These are phyloP conservation scores for Erigeron philadelphicus DNA, from an alignment of 140 eudicot species.

Conservation along the genomic window DNA sequence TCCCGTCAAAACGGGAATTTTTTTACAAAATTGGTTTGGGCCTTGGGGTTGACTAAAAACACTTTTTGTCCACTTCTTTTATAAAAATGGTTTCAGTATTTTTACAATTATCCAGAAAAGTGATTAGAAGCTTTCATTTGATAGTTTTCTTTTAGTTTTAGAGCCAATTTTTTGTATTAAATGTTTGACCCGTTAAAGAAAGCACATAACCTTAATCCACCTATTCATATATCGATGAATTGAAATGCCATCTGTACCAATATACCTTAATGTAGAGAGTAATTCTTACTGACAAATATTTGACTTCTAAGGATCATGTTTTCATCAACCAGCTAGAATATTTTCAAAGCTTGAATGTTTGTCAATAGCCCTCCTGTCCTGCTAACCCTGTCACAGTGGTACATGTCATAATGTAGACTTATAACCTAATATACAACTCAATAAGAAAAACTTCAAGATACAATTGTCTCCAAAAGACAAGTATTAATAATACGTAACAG, in stretches of 20 bases:
- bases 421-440: background rate
- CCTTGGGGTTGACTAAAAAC: too few species aligned
- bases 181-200: background rate
- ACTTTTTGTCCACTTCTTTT: too few species aligned
- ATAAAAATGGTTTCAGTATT: too few species aligned
- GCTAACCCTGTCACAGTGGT: conserved; percentile 62
- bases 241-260: background rate
- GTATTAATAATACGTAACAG: background rate
- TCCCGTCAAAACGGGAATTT: background rate
- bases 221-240: background rate
- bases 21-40: too few species aligned
- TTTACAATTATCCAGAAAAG: too few species aligned
- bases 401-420: background rate
- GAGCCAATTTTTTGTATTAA: background rate
- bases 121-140: too few species aligned
- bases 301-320: conserved; percentile 78
- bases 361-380: conserved; percentile 73
- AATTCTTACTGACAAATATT: conserved; percentile 53
- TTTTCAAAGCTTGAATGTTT: conserved; percentile 77
- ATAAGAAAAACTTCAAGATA: background rate
- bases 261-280: background rate
- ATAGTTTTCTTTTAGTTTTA: too few species aligned
- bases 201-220: background rate
- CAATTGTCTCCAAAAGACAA: background rate
- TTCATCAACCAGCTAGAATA: conserved; percentile 76